phyloP scores from a whole-genome alignment of 805 yeast genomes.

The Geotrichum ghanense region DNA sequence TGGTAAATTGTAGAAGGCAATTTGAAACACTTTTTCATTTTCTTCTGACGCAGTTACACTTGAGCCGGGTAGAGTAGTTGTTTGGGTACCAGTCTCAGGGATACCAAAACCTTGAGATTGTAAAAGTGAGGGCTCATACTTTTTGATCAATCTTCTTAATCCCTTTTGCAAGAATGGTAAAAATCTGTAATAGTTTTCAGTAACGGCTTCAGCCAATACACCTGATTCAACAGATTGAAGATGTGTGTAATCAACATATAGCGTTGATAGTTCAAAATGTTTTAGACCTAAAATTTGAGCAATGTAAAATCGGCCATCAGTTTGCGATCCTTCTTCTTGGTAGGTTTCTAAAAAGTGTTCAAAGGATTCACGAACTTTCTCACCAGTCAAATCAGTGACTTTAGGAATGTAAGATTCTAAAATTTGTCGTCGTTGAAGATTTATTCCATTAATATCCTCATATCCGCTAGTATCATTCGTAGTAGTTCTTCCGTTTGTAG shows the following conservation, averaged over 20 bases:
- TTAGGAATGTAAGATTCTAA: constrained; percentile 51
- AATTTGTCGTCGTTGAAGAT: not conserved
- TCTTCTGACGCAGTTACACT: constrained; percentile 26
- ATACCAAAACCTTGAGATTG: constrained; percentile 23
- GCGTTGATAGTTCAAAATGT: constrained; percentile 58
- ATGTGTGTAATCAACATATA: constrained; percentile 80
- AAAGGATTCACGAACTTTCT: constrained; percentile 83
- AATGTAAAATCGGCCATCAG: constrained; percentile 49
- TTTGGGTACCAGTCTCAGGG: constrained; percentile 19
- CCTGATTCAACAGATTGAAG: constrained; percentile 59
- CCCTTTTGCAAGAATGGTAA: constrained; percentile 74
- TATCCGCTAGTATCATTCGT: not conserved
- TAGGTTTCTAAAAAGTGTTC: constrained; percentile 71
- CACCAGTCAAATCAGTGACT: constrained; percentile 86
- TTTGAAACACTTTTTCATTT: constrained; percentile 71
- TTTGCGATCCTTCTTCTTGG: constrained; percentile 29
- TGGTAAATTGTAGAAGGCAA: constrained; percentile 81
- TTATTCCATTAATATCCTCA: not conserved
- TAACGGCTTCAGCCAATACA: constrained; percentile 76
- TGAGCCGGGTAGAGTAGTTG: constrained; percentile 25
- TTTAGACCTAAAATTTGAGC: constrained; percentile 77
- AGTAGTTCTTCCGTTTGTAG: not conserved
- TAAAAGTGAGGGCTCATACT: constrained; percentile 62
- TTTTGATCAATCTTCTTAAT: constrained; percentile 57
- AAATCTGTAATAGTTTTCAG: constrained; percentile 88